phyloP scores from a whole-genome alignment of 2,329 filamentous ascomycete species.

The Clathrospora elynae region DNA sequence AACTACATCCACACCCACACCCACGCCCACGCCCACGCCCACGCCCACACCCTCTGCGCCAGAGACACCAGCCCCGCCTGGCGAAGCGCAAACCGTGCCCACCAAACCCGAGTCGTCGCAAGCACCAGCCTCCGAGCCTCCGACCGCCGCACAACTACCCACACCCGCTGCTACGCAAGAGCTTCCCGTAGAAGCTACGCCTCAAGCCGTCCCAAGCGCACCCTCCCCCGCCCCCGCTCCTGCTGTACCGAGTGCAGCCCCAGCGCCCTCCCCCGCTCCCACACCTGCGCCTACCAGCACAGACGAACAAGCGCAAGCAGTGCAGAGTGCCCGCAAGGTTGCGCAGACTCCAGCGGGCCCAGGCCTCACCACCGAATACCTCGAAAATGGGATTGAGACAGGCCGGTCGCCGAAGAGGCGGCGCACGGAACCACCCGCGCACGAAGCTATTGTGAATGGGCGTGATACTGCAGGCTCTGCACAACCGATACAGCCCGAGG shows the following conservation, averaged over 20 bases:
- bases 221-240: background rate
- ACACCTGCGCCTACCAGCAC: slow-evolving; percentile 3
- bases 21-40: background rate
- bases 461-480: too few relatives aligned
- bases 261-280: background rate
- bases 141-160: slow-evolving; percentile 24
- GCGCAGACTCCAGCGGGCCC: background rate
- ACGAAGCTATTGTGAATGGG: too few relatives aligned
- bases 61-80: slow-evolving; percentile 20
- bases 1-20: too few relatives aligned
- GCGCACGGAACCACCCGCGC: slow-evolving; percentile 19
- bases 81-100: slow-evolving; percentile 18
- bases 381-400: slow-evolving; percentile 16
- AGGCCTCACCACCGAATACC: slow-evolving; percentile 7
- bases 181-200: slow-evolving; percentile 7
- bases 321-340: background rate
- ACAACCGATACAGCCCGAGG: background rate
- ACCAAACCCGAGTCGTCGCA: slow-evolving; percentile 11
- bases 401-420: slow-evolving; percentile 31
- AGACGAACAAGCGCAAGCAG: slow-evolving; percentile 1
- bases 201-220: slow-evolving; percentile 4
- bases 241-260: background rate
- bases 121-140: slow-evolving; percentile 18
- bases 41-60: slow-evolving; percentile 4
- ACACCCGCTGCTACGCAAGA: slow-evolving; percentile 36